Evolutionary conservation across 306 rosid genomes (phyloP).

Genomic region (Trichosanthes cucumerina): DNA sequence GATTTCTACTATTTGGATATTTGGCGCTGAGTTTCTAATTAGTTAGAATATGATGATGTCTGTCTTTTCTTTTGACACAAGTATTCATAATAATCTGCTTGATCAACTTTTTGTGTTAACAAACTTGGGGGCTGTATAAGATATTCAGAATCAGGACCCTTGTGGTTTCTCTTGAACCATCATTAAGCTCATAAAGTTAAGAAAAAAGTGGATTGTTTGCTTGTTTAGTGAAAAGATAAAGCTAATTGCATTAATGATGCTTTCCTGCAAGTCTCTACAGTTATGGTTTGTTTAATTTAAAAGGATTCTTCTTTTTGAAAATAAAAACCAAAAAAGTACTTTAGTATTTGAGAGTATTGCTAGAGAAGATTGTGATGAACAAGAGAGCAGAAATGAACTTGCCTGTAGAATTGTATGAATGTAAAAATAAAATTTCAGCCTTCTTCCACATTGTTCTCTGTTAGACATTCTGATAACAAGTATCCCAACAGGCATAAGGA

Average conservation of each 20-base stretch:
- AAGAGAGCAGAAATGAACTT: conserved; percentile 19
- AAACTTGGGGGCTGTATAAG: conserved; percentile 21
- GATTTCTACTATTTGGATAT: conserved; percentile 11
- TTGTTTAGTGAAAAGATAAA: conserved; percentile 1
- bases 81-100: conserved; percentile 33
- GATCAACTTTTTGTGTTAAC: conserved; percentile 1
- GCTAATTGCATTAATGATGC: conserved; percentile 9
- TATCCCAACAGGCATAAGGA: conserved; percentile 82
- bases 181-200: conserved; percentile 19
- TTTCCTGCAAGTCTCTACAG: conserved; percentile 5
- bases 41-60: conserved; percentile 8
- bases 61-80: conserved; percentile 37
- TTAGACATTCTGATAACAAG: conserved; percentile 59
- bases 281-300: conserved; percentile 11
- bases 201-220: conserved; percentile 18
- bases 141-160: conserved; percentile 17
- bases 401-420: conserved; percentile 71
- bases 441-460: conserved; percentile 44
- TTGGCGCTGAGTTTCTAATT: conserved; percentile 11
- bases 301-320: neutral
- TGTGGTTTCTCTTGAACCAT: conserved; percentile 22
- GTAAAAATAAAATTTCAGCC: conserved; percentile 47
- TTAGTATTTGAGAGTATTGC: neutral
- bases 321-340: neutral
- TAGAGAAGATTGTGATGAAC: conserved; percentile 8